phyloP scores from a whole-genome alignment of 1,139 yeast species.

The Meyerozyma smithsonii region DNA sequence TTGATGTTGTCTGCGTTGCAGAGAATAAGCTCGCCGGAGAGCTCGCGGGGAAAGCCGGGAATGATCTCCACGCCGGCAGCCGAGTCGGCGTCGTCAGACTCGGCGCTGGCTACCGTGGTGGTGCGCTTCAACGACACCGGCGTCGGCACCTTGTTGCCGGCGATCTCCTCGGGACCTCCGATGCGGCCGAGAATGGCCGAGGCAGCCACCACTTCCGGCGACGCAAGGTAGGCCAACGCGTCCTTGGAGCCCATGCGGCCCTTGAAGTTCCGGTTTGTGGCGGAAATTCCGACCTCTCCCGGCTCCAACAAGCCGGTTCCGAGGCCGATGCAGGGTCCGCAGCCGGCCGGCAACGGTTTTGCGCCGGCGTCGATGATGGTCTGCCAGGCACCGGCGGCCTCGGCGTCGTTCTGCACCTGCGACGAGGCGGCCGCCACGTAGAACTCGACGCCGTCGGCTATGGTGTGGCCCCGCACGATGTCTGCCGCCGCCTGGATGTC shows the following conservation, averaged over 20 bases:
- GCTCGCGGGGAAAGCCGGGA: conserved; percentile 84
- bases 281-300: conserved; percentile 97
- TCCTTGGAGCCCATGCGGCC: conserved; percentile 99
- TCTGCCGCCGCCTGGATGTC: conserved; percentile 95
- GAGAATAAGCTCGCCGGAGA: conserved; percentile 85
- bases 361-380: conserved; percentile 89
- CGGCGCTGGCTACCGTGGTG: conserved; percentile 19
- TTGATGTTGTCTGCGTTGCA: conserved; percentile 98
- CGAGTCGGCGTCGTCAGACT: conserved; percentile 20
- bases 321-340: conserved; percentile 98
- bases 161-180: conserved; percentile 85
- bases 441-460: conserved; percentile 87
- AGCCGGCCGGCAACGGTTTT: conserved; percentile 92
- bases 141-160: conserved; percentile 49
- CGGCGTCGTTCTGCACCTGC: conserved; percentile 89
- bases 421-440: conserved; percentile 97
- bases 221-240: conserved; percentile 91
- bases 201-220: conserved; percentile 98
- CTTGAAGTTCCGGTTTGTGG: conserved; percentile 96
- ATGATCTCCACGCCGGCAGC: conserved; percentile 59
- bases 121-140: conserved; percentile 46
- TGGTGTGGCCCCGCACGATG: conserved; percentile 71
- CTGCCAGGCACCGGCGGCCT: conserved; percentile 87
- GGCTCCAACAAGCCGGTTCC: conserved; percentile 91
- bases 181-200: conserved; percentile 91